A percentile compares a stretch with the other conserved stretches of the same genome.
phyloP scores from a whole-genome alignment of 1,139 yeast species.

The Blastobotrys indianensis region DNA sequence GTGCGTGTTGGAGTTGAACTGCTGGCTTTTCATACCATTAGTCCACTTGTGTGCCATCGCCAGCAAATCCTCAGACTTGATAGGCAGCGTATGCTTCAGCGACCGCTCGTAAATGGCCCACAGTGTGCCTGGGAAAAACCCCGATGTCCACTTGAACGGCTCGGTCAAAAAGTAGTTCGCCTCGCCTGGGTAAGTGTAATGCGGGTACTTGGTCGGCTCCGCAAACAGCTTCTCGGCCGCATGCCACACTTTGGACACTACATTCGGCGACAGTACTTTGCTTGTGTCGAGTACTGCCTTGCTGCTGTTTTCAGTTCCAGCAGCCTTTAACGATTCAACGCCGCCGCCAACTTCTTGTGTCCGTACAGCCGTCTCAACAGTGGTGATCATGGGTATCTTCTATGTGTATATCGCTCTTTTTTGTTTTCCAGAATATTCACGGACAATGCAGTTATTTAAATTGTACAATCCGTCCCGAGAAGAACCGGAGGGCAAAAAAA shows the following conservation, averaged over 20 bases:
- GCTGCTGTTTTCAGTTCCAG: not conserved
- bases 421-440: too few species aligned
- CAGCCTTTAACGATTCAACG: not conserved
- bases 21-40: slow-evolving; percentile 22
- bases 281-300: not conserved
- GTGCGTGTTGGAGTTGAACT: slow-evolving; percentile 28
- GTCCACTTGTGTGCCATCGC: slow-evolving; percentile 23
- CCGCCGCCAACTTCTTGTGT: not conserved
- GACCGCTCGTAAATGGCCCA: slow-evolving; percentile 26
- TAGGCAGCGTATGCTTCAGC: slow-evolving; percentile 4
- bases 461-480: too few species aligned
- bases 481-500: too few species aligned
- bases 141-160: slow-evolving; percentile 26
- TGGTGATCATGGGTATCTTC: not conserved
- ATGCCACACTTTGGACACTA: not conserved
- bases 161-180: slow-evolving; percentile 1
- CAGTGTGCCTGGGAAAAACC: slow-evolving; percentile 31
- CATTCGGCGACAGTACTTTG: not conserved
- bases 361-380: not conserved
- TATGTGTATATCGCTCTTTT: too few species aligned
- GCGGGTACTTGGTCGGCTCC: slow-evolving; percentile 9
- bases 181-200: slow-evolving; percentile 7
- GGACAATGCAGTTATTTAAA: too few species aligned
- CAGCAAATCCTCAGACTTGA: not conserved
- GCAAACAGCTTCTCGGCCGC: not conserved